A percentile compares a stretch with the other conserved stretches of the same genome.
Evolutionary conservation across 1,284 basidiomycete genomes (phyloP).

Genomic region (Anthracocystis panici-leucophaei): DNA sequence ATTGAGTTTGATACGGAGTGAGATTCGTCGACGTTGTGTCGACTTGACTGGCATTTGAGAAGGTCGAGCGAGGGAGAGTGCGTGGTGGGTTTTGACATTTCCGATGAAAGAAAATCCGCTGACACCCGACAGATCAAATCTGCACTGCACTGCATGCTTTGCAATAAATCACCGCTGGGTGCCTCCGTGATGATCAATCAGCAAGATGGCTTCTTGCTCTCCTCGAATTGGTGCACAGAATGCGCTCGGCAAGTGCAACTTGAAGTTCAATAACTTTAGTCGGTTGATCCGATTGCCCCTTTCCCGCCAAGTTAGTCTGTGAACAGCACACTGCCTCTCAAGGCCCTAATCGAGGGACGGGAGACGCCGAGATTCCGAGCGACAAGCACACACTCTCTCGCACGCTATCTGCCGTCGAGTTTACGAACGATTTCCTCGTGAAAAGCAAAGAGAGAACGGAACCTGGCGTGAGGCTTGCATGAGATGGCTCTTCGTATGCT

Average conservation of each 20-base stretch:
- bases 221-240: neutral
- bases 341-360: neutral
- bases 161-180: neutral
- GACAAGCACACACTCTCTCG: neutral
- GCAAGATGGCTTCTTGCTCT: neutral
- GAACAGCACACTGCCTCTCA: neutral
- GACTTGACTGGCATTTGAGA: neutral
- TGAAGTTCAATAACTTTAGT: neutral
- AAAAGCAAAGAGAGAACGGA: conserved; percentile 17
- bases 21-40: neutral
- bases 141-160: too few relatives aligned
- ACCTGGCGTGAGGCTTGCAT: conserved; percentile 28
- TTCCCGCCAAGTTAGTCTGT: neutral
- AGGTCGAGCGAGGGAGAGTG: neutral
- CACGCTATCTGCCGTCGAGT: neutral
- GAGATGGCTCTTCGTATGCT: conserved; percentile 1
- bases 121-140: neutral
- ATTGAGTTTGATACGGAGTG: neutral
- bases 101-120: conserved; percentile 19
- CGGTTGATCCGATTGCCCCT: neutral
- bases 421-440: conserved; percentile 16
- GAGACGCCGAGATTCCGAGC: conserved; percentile 3
- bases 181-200: neutral
- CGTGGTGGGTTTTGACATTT: conserved; percentile 4
- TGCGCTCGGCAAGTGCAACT: neutral